Percentiles rank a stretch among this genome's conserved stretches.
Conservation (phyloP, 495 filamentous ascomycete genomes). For the Diplogelasinospora grovesii region DNA sequence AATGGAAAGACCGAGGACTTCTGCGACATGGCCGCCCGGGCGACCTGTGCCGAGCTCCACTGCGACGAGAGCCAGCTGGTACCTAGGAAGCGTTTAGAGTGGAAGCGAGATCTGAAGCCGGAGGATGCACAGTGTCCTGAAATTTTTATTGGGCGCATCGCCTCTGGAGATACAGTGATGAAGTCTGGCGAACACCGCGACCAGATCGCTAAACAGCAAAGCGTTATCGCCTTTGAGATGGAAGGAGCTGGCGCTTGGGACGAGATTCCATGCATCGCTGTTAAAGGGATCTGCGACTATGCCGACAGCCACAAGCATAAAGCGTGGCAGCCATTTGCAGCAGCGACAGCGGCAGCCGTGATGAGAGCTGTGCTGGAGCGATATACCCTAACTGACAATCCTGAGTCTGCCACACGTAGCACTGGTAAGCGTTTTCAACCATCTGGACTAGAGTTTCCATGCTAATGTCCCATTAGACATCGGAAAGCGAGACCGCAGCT, state of each 20-base stretch:
- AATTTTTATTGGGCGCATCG: slow-evolving; percentile 15
- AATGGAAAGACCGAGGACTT: not conserved
- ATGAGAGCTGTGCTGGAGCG: slow-evolving; percentile 12
- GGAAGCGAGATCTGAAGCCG: not conserved
- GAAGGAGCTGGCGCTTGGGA: slow-evolving; percentile 35
- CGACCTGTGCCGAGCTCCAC: slow-evolving; percentile 9
- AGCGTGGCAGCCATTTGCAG: slow-evolving; percentile 35
- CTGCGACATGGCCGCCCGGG: slow-evolving; percentile 1
- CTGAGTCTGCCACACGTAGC: too few relatives aligned
- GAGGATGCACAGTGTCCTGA: slow-evolving; percentile 8
- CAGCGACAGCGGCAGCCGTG: slow-evolving; percentile 27
- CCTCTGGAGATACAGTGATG: slow-evolving; percentile 23
- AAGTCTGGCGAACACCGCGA: slow-evolving; percentile 22
- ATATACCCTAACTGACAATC: too few relatives aligned
- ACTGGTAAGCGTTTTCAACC: too few relatives aligned
- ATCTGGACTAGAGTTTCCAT: too few relatives aligned
- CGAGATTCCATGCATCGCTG: slow-evolving; percentile 19
- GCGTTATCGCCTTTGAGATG: slow-evolving; percentile 30
- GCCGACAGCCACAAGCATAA: slow-evolving; percentile 39
- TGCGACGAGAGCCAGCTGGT: slow-evolving; percentile 13
- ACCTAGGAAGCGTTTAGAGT: slow-evolving; percentile 3
- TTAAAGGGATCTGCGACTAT: slow-evolving; percentile 37
- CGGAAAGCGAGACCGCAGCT: too few relatives aligned
- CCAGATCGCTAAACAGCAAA: slow-evolving; percentile 5
- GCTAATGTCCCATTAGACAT: too few relatives aligned